Percentiles rank a stretch among this genome's conserved stretches.
phyloP scores from a whole-genome alignment of 306 rosid genomes.

The Coriaria nepalensis region DNA sequence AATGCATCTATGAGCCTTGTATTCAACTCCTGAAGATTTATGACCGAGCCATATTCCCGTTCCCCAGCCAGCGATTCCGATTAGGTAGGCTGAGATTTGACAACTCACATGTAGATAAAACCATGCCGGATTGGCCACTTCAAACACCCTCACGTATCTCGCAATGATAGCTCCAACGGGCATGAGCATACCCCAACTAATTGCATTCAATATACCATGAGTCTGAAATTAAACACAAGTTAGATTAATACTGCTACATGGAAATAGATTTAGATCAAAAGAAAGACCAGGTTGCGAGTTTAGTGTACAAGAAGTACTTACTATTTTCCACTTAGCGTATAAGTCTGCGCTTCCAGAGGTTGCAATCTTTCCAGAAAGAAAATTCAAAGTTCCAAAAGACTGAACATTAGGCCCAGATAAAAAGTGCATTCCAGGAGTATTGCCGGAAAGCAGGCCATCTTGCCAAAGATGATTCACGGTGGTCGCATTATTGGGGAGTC shows the following conservation, averaged over 20 bases:
- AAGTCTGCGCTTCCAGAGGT: not conserved
- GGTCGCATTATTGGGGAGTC: not conserved
- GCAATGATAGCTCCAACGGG: too few relatives aligned
- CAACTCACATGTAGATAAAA: slow-evolving; percentile 15
- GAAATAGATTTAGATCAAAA: too few relatives aligned
- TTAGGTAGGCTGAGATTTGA: slow-evolving; percentile 11
- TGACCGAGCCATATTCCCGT: slow-evolving; percentile 12
- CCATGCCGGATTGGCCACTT: slow-evolving; percentile 11
- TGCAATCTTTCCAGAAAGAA: not conserved
- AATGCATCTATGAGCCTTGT: slow-evolving; percentile 4
- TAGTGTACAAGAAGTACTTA: too few relatives aligned
- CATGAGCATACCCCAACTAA: too few relatives aligned
- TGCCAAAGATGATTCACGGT: not conserved
- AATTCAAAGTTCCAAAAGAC: not conserved
- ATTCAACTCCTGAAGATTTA: slow-evolving; percentile 2
- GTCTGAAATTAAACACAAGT: too few relatives aligned
- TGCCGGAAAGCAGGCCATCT: not conserved
- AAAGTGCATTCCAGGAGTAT: not conserved
- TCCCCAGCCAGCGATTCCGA: slow-evolving; percentile 16
- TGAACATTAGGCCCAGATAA: not conserved
- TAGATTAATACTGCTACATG: too few relatives aligned
- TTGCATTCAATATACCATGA: too few relatives aligned
- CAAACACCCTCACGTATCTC: too few relatives aligned
- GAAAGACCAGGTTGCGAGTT: too few relatives aligned
- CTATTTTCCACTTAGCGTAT: too few relatives aligned